Conservation (phyloP, 73 alveolate species). For the Diophrys appendiculata region DNA sequence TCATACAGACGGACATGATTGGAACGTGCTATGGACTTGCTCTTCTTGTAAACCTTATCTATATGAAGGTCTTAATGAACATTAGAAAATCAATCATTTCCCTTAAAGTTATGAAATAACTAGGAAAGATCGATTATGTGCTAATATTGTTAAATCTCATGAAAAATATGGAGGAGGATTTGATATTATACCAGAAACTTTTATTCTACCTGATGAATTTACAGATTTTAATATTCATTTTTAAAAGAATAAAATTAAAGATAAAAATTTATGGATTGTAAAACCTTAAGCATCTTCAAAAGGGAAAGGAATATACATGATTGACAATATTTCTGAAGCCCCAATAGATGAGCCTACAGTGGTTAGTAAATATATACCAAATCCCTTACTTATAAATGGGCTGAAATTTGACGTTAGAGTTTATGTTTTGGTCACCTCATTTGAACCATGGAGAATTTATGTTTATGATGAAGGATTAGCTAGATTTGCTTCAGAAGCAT, state of each 20-base stretch:
- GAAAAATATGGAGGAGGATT: conserved; percentile 62
- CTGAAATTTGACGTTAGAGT: conserved; percentile 82
- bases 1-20: conserved; percentile 65
- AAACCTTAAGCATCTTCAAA: conserved; percentile 79
- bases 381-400: conserved; percentile 85
- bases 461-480: conserved; percentile 84
- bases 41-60: conserved; percentile 59
- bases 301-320: conserved; percentile 84
- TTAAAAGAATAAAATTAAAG: conserved; percentile 56
- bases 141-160: conserved; percentile 66
- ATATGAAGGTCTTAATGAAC: conserved; percentile 68
- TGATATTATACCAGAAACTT: conserved; percentile 84
- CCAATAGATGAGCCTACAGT: conserved; percentile 78
- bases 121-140: conserved; percentile 74
- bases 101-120: conserved; percentile 83
- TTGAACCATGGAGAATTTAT: conserved; percentile 84
- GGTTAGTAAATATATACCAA: conserved; percentile 71
- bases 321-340: conserved; percentile 69
- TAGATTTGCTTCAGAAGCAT: conserved; percentile 81
- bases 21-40: conserved; percentile 72
- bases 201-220: conserved; percentile 83
- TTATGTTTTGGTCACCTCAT: conserved; percentile 82
- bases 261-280: conserved; percentile 72
- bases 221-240: conserved; percentile 76
- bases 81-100: conserved; percentile 84